Percentiles rank a stretch among this genome's conserved stretches.
Conservation (phyloP, 257 asterid species). For the Ilex aquifolium region DNA sequence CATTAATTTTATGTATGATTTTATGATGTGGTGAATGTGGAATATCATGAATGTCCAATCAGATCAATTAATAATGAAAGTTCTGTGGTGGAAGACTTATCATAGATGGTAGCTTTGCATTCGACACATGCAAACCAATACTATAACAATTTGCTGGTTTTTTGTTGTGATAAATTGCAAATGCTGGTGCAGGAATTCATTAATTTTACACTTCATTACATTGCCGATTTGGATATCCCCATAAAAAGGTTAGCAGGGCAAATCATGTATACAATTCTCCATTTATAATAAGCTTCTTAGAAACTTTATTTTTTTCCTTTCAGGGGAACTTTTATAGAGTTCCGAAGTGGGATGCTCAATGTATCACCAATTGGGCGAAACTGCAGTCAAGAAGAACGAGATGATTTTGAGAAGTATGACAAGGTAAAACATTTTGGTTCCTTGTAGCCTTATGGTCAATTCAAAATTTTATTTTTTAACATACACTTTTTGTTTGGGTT, state of each 20-base stretch:
- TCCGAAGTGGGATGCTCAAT: constrained; percentile 95
- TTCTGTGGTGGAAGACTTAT: not conserved
- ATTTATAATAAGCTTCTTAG: constrained; percentile 13
- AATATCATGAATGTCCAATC: too few species aligned
- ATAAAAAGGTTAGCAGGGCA: constrained; percentile 67
- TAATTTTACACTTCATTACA: constrained; percentile 83
- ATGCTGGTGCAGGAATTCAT: constrained; percentile 72
- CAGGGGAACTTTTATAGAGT: constrained; percentile 96
- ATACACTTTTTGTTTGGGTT: not conserved
- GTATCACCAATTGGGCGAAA: constrained; percentile 97
- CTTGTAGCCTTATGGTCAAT: constrained; percentile 8
- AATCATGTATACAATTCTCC: constrained; percentile 7
- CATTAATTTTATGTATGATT: too few species aligned
- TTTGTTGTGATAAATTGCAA: constrained; percentile 16
- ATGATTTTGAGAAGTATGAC: constrained; percentile 88
- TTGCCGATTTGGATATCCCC: constrained; percentile 97
- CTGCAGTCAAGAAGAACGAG: constrained; percentile 98
- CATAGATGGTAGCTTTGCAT: not conserved
- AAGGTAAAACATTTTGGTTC: constrained; percentile 44
- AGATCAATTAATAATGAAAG: too few species aligned
- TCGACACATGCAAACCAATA: not conserved
- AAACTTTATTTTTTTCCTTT: constrained; percentile 7
- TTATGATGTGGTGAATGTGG: too few species aligned
- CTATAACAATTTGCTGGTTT: constrained; percentile 2
- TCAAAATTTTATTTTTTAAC: constrained; percentile 1